A percentile compares a stretch with the other conserved stretches of the same genome.
These are phyloP conservation scores for Moesziomyces globuligerus DNA, from an alignment of 1,284 basidiomycete genomes.

Conservation along the genomic window DNA sequence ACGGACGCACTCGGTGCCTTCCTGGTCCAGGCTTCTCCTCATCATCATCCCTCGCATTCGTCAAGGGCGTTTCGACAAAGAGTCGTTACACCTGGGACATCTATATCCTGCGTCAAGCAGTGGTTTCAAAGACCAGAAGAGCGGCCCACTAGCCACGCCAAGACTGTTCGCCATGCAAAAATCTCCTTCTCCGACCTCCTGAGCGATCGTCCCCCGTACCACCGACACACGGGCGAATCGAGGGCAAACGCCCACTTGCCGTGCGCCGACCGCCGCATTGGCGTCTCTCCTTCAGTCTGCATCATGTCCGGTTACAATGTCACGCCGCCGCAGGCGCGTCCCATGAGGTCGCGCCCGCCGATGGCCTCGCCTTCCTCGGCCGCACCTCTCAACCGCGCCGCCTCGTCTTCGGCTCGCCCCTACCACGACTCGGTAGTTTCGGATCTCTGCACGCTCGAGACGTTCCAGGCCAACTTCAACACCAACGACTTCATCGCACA, in stretches of 20 bases:
- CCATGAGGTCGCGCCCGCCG: constrained; percentile 30
- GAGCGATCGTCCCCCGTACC: no score
- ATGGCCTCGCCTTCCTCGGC: constrained; percentile 21
- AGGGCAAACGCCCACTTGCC: background rate
- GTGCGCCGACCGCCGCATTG: no score
- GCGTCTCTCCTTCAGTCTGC: background rate
- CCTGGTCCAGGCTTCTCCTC: no score
- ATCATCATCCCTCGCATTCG: no score
- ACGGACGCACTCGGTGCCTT: background rate
- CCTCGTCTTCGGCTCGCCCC: constrained; percentile 27
- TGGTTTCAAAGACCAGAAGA: no score
- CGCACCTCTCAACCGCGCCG: constrained; percentile 26
- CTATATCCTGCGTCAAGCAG: no score
- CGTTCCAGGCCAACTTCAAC: constrained; percentile 83
- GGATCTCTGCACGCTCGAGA: constrained; percentile 75
- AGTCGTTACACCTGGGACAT: no score
- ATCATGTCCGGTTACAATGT: constrained; percentile 28
- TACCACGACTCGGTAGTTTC: constrained; percentile 73
- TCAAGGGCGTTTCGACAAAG: no score
- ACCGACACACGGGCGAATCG: no score
- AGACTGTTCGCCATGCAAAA: no score
- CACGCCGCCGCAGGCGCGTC: constrained; percentile 33
- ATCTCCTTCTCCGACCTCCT: no score
- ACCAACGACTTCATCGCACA: constrained; percentile 87
- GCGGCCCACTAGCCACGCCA: no score